phyloP scores from a whole-genome alignment of 176 grass and related monocot species.

The Eragrostis nindensis region DNA sequence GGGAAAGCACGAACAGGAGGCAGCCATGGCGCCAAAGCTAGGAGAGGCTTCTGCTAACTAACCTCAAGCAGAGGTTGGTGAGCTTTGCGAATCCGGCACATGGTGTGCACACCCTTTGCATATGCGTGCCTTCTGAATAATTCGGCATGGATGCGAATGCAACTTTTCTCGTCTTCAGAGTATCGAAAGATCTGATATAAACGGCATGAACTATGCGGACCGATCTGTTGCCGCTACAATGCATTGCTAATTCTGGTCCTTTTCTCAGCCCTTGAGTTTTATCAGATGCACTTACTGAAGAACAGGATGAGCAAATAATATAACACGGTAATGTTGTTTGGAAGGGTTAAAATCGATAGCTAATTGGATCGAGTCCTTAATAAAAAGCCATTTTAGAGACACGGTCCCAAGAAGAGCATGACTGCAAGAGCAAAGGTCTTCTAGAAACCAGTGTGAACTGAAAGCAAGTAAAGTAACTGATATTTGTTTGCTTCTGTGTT shows the following conservation, averaged over 20 bases:
- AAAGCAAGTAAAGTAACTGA: background rate
- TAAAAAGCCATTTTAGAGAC: too few species aligned
- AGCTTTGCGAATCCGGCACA: background rate
- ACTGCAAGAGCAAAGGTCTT: background rate
- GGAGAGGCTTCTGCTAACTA: slow-evolving; percentile 1
- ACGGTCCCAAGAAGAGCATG: too few species aligned
- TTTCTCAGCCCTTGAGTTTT: background rate
- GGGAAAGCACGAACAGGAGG: slow-evolving; percentile 21
- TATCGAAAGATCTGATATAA: background rate
- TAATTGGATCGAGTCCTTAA: background rate
- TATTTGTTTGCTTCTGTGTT: slow-evolving; percentile 22
- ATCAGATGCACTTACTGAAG: background rate
- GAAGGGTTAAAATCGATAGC: background rate
- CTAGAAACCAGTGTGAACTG: slow-evolving; percentile 22
- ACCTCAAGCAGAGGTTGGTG: background rate
- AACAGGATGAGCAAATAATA: background rate
- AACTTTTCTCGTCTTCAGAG: background rate
- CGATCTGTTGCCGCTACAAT: too few species aligned
- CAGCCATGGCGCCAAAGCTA: slow-evolving; percentile 14
- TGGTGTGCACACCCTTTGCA: background rate
- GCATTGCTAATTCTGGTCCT: background rate
- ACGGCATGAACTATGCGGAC: too few species aligned
- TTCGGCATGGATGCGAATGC: slow-evolving; percentile 13
- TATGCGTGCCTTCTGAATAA: slow-evolving; percentile 14
- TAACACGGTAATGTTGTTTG: background rate